A percentile compares a stretch with the other conserved stretches of the same genome.
Evolutionary conservation across 192 early-diverging fungal genomes (phyloP).

Genomic region (Linnemannia zychae): DNA sequence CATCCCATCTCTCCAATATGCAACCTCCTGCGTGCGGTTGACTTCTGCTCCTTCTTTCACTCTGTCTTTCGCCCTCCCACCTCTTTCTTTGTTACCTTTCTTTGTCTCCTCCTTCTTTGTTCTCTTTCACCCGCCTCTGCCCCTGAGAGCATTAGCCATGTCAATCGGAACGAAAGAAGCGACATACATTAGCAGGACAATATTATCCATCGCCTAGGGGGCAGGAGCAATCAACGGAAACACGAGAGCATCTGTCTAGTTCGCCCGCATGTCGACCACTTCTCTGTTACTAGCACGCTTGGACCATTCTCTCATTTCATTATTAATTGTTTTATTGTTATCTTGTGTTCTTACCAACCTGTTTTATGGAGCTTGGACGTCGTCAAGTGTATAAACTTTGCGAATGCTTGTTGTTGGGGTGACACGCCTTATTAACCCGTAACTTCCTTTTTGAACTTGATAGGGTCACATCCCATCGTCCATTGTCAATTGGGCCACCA

Average conservation of each 20-base stretch:
- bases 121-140: no score
- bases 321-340: background rate
- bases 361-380: background rate
- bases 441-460: background rate
- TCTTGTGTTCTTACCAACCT: background rate
- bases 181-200: background rate
- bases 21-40: background rate
- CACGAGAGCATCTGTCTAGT: background rate
- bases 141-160: background rate
- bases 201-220: background rate
- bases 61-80: background rate
- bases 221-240: background rate
- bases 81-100: background rate
- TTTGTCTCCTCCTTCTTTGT: no score
- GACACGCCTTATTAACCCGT: background rate
- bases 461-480: constrained; percentile 58
- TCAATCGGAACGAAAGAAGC: background rate
- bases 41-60: background rate
- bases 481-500: constrained; percentile 60
- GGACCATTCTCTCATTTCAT: constrained; percentile 2
- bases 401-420: background rate
- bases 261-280: background rate
- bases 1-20: background rate
- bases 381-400: no score
- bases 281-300: constrained; percentile 6